Conservation (phyloP, 2,329 filamentous ascomycete species). For the Cladosporium austrohemisphaericum region DNA sequence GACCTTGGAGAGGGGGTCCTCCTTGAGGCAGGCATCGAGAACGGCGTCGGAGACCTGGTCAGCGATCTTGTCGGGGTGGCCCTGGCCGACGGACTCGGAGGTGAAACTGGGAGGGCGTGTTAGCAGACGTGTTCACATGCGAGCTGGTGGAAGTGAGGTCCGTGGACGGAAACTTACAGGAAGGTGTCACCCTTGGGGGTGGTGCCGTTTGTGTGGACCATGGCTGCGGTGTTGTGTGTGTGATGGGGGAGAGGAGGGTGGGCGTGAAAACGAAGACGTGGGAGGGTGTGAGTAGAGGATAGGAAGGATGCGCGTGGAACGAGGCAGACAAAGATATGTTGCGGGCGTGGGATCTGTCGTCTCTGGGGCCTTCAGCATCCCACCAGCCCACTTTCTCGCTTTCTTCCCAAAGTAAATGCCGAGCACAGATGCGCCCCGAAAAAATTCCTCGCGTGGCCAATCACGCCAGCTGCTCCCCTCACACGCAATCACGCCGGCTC, state of each 20-base stretch:
- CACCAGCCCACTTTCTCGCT: slow-evolving; percentile 8
- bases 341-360: too few relatives aligned
- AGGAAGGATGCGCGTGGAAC: slow-evolving; percentile 10
- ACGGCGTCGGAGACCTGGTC: slow-evolving; percentile 98
- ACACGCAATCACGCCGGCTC: background rate
- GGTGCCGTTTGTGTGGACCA: slow-evolving; percentile 23
- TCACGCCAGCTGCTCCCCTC: background rate
- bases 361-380: background rate
- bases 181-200: slow-evolving; percentile 24
- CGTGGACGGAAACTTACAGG: slow-evolving; percentile 22
- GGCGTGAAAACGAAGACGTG: background rate
- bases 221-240: slow-evolving; percentile 14
- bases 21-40: slow-evolving; percentile 92
- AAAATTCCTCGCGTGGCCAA: slow-evolving; percentile 4
- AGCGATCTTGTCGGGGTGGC: slow-evolving; percentile 37
- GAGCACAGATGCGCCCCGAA: slow-evolving; percentile 5
- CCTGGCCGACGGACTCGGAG: slow-evolving; percentile 39
- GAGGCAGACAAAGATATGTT: slow-evolving; percentile 2
- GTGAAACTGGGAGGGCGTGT: slow-evolving; percentile 15
- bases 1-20: slow-evolving; percentile 96
- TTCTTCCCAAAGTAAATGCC: slow-evolving; percentile 3
- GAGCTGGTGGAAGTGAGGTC: background rate
- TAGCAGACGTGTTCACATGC: slow-evolving; percentile 6
- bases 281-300: slow-evolving; percentile 1
- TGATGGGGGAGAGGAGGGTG: slow-evolving; percentile 11